Evolutionary conservation across 1,284 basidiomycete species (phyloP), one percentile per base, ranked within the genome.

Genomic region (Ganoderma lucidum): DNA sequence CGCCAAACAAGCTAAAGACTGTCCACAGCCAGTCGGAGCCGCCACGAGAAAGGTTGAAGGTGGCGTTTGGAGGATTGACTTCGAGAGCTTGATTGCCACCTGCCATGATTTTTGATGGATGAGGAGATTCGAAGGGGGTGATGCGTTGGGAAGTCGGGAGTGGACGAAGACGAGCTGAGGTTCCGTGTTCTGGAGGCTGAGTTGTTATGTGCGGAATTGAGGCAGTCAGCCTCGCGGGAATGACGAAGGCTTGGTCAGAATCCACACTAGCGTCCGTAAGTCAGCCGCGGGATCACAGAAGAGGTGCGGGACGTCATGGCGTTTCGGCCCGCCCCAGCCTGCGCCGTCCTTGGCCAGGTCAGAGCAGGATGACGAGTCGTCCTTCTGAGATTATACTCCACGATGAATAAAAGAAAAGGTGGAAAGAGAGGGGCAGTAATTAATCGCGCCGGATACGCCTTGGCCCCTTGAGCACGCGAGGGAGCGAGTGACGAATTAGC

Each of bases 11-110:
- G n/a, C 85, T 81, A 69, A 87, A 87, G 39, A 87, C 87, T 0
- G 86, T 80, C 84, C 88, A 90, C 42, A 88, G 81, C 83, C 83
- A 90, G 77, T 88, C 81, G 2, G 86, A 84, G 6, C 80, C 83
- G 67, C 79, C 75, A 0, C 76, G 77, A 59, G 81, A 81, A 71
- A 86, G 81, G 73, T 85, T 80, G 66, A 75, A 72, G 62, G 79
- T 75, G 59, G 82, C 83, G n/a, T 73, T 80, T 28, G 81, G 80
- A 0, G 83, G 84, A 74, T 85, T 85, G 39, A 73, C 69, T 58
- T 77, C 69, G 58, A 78, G 77, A 12, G 75, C 65, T 37, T 58
- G 37, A 41, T 66, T 66, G 17, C 59, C 59, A 17, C 48, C 48
- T 51, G 74, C 72, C 76, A 73, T 75, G 41, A 56, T 9, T 30